Evolutionary conservation across 495 filamentous ascomycete species (phyloP), one percentile per base, ranked within the genome.

Genomic region (Penicillium chermesinum): DNA sequence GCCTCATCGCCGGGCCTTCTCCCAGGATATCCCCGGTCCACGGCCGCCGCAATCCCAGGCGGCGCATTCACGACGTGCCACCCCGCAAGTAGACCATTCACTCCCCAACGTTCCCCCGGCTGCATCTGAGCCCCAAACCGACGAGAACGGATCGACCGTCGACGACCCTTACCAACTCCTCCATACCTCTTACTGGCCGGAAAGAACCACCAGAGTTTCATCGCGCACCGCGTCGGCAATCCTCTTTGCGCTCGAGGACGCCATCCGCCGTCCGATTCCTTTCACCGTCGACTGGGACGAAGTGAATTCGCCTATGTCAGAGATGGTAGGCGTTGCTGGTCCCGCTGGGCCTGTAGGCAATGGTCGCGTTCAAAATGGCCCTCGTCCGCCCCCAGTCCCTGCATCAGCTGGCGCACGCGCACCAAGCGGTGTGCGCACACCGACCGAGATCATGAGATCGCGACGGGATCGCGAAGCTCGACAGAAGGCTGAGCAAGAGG

Each of bases 281-380:
- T 93, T 98, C 69, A 90, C 90, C 3, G 77, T 88, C 13, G 90
- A 95, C 63, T 75, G 80, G 36, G 79, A 84, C 44, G 93, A 98
- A 75, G 84, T 91, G 76, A 89, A 90, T 84, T 90, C 91, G 58
- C 80, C 83, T 53, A 97, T 98, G 93, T 84, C 93, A 55, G 87
- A 95, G 67, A 72, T 95, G 58, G 73, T 79, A 62, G 76, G 76
- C 58, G 78, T 79, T 49, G 67, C 71, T 62, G 66, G 65, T 57
- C 54, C 63, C 41, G 44, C 64, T 41, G 69, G 63, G 30, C 52
- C 66, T 43, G 62, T 56, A 38, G 57, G 67, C 46, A 75, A 69
- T 54, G 63, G 65, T 40, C 74, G 76, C 22, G 59, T 62, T 22
- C 75, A 73, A 37, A 79, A 78, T 65, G 77, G 75, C 22, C 57